A percentile compares a stretch with the other conserved stretches of the same genome.
These are phyloP conservation scores for Penicillium goetzii DNA, from an alignment of 495 filamentous ascomycete species.

Conservation along the genomic window DNA sequence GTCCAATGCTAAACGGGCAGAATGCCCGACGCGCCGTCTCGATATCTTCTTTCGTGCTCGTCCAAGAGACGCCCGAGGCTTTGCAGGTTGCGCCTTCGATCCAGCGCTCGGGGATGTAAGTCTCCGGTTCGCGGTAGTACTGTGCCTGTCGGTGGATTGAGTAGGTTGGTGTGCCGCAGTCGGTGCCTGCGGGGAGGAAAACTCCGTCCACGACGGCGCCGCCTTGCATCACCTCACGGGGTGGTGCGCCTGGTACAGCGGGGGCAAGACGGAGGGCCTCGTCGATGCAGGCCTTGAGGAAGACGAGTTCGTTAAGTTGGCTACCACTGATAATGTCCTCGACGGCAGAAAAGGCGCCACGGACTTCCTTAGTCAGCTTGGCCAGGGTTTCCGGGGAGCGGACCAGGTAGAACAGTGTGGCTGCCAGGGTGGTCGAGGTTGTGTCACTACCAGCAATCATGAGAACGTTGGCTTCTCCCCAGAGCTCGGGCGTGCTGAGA, in stretches of 20 bases:
- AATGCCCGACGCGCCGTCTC: conserved; percentile 51
- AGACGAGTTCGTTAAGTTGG: conserved; percentile 52
- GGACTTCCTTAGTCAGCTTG: conserved; percentile 55
- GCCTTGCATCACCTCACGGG: conserved; percentile 59
- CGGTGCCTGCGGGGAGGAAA: conserved; percentile 54
- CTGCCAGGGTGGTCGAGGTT: conserved; percentile 59
- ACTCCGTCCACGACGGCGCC: conserved; percentile 59
- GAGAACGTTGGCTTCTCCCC: conserved; percentile 71
- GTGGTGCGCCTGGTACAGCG: conserved; percentile 59
- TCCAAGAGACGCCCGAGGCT: conserved; percentile 29
- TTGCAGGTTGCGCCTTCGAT: conserved; percentile 46
- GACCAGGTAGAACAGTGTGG: conserved; percentile 65
- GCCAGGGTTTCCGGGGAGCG: conserved; percentile 50
- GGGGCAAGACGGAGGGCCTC: conserved; percentile 69
- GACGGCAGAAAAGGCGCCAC: conserved; percentile 51
- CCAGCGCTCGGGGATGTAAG: conserved; percentile 59
- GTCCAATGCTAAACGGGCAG: conserved; percentile 61
- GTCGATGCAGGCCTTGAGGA: conserved; percentile 64
- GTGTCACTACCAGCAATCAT: conserved; percentile 63
- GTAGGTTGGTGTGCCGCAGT: conserved; percentile 58
- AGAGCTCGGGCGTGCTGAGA: conserved; percentile 67
- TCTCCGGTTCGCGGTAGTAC: conserved; percentile 57
- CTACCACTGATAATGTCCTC: conserved; percentile 60
- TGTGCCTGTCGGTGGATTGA: conserved; percentile 58
- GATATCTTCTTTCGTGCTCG: conserved; percentile 41